phyloP scores from a whole-genome alignment of 2,329 filamentous ascomycete genomes.

The Aaosphaeria pasadenensis region DNA sequence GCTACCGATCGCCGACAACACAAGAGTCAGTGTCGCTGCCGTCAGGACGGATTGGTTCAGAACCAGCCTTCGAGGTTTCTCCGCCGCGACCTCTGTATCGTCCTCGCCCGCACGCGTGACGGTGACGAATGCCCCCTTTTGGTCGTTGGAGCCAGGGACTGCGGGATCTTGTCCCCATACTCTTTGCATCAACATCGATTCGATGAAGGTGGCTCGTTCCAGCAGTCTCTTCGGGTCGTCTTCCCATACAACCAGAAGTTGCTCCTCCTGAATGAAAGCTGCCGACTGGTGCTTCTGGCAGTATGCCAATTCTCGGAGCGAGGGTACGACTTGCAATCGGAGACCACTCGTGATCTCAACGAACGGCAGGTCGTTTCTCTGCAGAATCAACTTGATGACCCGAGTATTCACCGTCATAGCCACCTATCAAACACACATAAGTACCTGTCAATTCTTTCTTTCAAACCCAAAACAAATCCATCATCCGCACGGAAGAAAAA shows the following conservation, averaged over 20 bases:
- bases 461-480: neutral
- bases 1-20: slow-evolving; percentile 53
- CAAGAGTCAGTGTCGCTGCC: slow-evolving; percentile 51
- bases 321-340: slow-evolving; percentile 60
- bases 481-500: neutral
- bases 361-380: slow-evolving; percentile 49
- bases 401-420: slow-evolving; percentile 67
- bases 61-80: slow-evolving; percentile 48
- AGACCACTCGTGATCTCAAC: slow-evolving; percentile 59
- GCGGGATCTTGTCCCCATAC: slow-evolving; percentile 54
- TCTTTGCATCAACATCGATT: slow-evolving; percentile 72
- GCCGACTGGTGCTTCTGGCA: slow-evolving; percentile 77
- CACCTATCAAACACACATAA: slow-evolving; percentile 43
- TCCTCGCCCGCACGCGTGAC: slow-evolving; percentile 16
- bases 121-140: slow-evolving; percentile 36
- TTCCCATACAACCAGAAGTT: slow-evolving; percentile 76
- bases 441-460: neutral
- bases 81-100: slow-evolving; percentile 15
- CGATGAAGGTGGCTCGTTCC: slow-evolving; percentile 66
- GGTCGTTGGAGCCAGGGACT: slow-evolving; percentile 19
- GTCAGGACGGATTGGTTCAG: slow-evolving; percentile 57
- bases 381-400: slow-evolving; percentile 60
- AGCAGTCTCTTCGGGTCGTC: slow-evolving; percentile 72
- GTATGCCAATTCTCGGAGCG: slow-evolving; percentile 54
- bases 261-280: slow-evolving; percentile 70